These are phyloP conservation scores for Nothophytophthora sp. DNA, from an alignment of 352 stramenopile species.

Conservation along the genomic window DNA sequence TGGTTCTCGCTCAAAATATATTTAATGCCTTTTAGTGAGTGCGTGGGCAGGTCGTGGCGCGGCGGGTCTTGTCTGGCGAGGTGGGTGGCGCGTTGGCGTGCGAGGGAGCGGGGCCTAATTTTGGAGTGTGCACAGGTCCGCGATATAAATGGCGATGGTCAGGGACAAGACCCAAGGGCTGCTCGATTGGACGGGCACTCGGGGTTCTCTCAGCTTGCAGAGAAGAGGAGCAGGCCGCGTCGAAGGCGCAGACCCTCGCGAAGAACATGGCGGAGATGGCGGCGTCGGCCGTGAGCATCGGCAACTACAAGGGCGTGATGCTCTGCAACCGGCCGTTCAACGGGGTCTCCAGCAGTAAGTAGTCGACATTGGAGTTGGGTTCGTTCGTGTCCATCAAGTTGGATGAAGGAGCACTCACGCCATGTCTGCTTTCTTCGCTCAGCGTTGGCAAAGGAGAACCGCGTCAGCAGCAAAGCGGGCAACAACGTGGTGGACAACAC, in stretches of 20 bases:
- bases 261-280: constrained; percentile 37
- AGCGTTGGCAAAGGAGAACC: constrained; percentile 63
- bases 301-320: constrained; percentile 97
- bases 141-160: too few relatives aligned
- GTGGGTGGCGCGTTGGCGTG: too few relatives aligned
- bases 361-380: too few relatives aligned
- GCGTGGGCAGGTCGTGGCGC: too few relatives aligned
- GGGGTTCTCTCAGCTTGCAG: constrained; percentile 4
- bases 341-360: constrained; percentile 74
- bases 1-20: too few relatives aligned
- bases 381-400: neutral
- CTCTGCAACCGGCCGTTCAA: constrained; percentile 95
- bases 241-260: neutral
- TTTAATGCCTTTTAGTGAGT: too few relatives aligned
- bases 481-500: constrained; percentile 46
- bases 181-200: too few relatives aligned
- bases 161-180: too few relatives aligned
- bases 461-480: constrained; percentile 31
- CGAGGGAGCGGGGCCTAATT: too few relatives aligned
- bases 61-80: too few relatives aligned
- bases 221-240: constrained; percentile 5
- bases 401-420: neutral
- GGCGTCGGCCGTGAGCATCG: constrained; percentile 76
- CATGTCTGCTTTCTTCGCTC: neutral
- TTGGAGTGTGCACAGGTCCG: too few relatives aligned